Conservation (phyloP, 1,284 basidiomycete species). For the Microbotryum saponariae region DNA sequence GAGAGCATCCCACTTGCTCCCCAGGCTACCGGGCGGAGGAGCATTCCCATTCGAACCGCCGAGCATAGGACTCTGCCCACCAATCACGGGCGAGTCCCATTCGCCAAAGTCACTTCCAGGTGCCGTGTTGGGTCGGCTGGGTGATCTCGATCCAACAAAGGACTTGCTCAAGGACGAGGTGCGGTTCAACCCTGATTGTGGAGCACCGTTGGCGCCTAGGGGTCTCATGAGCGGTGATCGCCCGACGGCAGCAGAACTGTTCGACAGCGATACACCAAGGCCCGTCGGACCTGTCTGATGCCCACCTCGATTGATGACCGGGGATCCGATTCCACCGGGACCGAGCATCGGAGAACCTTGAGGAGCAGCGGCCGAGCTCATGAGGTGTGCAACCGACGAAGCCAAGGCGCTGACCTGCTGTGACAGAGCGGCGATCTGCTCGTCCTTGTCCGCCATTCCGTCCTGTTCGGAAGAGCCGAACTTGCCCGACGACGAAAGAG, state of each 20-base stretch:
- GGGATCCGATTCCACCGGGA: too few species aligned
- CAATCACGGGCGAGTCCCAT: not conserved
- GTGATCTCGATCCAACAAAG: not conserved
- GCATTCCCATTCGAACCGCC: constrained; percentile 6
- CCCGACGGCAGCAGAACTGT: not conserved
- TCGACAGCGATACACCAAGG: not conserved
- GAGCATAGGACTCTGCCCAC: constrained; percentile 7
- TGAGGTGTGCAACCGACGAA: constrained; percentile 21
- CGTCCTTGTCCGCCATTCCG: constrained; percentile 17
- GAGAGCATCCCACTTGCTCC: constrained; percentile 95
- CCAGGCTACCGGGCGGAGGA: constrained; percentile 57
- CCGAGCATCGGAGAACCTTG: not conserved
- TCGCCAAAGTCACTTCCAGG: not conserved
- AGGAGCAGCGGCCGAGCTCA: constrained; percentile 1
- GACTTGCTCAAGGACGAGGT: constrained; percentile 1
- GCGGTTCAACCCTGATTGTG: constrained; percentile 9
- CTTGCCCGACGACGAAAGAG: not conserved
- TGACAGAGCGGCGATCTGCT: constrained; percentile 27
- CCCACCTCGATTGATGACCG: too few species aligned
- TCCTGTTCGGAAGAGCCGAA: constrained; percentile 7
- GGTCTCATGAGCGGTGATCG: too few species aligned
- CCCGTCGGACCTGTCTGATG: not conserved
- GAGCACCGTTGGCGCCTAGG: too few species aligned
- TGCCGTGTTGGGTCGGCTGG: not conserved
- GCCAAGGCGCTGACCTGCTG: constrained; percentile 25